phyloP scores from a whole-genome alignment of 2,329 filamentous ascomycete genomes.

The Fusarium tupiense region DNA sequence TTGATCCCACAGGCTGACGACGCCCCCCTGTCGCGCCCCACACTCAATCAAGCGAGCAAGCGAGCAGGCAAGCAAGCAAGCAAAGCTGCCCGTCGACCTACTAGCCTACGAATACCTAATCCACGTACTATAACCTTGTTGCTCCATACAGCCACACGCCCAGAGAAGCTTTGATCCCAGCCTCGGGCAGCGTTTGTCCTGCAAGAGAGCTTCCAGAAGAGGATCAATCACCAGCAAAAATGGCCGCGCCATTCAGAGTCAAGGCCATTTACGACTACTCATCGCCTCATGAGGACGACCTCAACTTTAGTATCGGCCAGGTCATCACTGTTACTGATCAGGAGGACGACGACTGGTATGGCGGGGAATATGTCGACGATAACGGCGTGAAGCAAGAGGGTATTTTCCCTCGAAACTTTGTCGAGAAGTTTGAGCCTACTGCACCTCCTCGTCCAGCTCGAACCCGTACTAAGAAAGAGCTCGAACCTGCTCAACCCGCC shows the following conservation, averaged over 20 bases:
- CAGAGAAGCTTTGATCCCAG: conserved; percentile 41
- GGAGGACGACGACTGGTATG: conserved; percentile 95
- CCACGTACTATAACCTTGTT: conserved; percentile 30
- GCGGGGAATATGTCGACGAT: conserved; percentile 84
- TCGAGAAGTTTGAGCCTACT: conserved; percentile 93
- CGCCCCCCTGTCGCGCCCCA: conserved; percentile 46
- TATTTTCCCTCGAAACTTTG: conserved; percentile 96
- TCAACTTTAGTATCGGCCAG: conserved; percentile 85
- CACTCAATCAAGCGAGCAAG: conserved; percentile 39
- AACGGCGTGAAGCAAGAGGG: conserved; percentile 80
- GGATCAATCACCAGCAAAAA: conserved; percentile 55
- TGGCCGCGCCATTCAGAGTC: conserved; percentile 88
- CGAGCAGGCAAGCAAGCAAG: neutral
- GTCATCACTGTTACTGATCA: conserved; percentile 93
- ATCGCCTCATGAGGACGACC: conserved; percentile 93
- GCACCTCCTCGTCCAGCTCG: conserved; percentile 87
- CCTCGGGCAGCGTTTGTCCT: conserved; percentile 44
- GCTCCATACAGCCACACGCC: conserved; percentile 40
- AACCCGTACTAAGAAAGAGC: conserved; percentile 72
- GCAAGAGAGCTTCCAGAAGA: conserved; percentile 40
- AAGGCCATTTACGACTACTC: conserved; percentile 95
- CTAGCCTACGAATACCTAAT: conserved; percentile 18
- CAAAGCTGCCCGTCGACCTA: conserved; percentile 35
- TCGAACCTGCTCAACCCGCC: conserved; percentile 49
- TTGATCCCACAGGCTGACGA: conserved; percentile 45